A percentile compares a stretch with the other conserved stretches of the same genome.
Conservation (phyloP, 2,329 filamentous ascomycete genomes). For the Bisporella sp. region DNA sequence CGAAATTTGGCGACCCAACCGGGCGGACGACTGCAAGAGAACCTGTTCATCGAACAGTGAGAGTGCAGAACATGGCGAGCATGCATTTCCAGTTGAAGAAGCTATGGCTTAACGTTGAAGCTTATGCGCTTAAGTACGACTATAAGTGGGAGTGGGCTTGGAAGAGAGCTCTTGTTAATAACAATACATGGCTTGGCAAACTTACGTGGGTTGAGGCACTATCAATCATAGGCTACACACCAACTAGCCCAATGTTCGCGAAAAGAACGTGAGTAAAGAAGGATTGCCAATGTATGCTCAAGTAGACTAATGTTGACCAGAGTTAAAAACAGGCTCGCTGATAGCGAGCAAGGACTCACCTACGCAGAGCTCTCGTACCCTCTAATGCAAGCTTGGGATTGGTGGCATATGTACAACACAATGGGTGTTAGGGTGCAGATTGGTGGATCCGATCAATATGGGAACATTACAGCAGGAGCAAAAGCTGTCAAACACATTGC, state of each 20-base stretch:
- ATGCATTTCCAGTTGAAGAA: constrained; percentile 64
- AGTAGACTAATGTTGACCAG: constrained; percentile 6
- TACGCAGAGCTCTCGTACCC: constrained; percentile 92
- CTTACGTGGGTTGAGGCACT: constrained; percentile 69
- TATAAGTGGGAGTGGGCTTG: constrained; percentile 61
- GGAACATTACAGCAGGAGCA: constrained; percentile 88
- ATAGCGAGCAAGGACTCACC: constrained; percentile 81
- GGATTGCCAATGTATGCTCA: not conserved
- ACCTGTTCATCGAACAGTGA: constrained; percentile 41
- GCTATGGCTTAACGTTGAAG: constrained; percentile 68
- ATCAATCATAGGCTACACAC: constrained; percentile 64
- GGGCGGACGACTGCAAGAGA: constrained; percentile 58
- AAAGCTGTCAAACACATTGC: constrained; percentile 75
- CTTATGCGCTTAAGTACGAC: constrained; percentile 57
- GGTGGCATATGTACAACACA: constrained; percentile 75
- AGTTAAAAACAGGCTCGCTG: constrained; percentile 76
- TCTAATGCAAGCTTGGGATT: constrained; percentile 92
- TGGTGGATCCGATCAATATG: constrained; percentile 91
- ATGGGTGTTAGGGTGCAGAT: constrained; percentile 75
- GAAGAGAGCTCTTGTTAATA: constrained; percentile 66
- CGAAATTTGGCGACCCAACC: constrained; percentile 72
- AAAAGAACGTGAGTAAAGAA: constrained; percentile 67
- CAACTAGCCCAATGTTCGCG: constrained; percentile 80
- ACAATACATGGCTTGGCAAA: constrained; percentile 74
- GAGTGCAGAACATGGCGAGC: constrained; percentile 57